Percentiles rank a stretch among this genome's conserved stretches.
These are phyloP conservation scores for Stagonosporopsis vannaccii DNA, from an alignment of 2,329 filamentous ascomycete species.

Conservation along the genomic window DNA sequence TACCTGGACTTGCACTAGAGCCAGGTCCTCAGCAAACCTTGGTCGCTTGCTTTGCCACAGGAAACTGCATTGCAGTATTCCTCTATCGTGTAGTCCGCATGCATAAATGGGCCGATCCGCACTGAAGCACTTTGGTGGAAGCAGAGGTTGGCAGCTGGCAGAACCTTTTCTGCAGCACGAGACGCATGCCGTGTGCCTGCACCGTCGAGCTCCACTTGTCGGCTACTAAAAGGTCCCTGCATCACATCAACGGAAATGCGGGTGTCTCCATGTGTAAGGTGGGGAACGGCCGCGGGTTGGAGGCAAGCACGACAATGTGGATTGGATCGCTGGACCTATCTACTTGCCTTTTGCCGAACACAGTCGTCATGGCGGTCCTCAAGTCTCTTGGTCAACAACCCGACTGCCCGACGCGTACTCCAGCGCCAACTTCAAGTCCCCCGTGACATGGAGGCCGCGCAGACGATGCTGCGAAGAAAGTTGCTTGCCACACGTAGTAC, in stretches of 20 bases:
- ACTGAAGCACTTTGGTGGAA: background rate
- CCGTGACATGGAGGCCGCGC: constrained; percentile 4
- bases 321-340: background rate
- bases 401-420: constrained; percentile 15
- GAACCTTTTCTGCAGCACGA: background rate
- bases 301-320: background rate
- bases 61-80: background rate
- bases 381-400: constrained; percentile 4
- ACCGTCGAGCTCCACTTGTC: constrained; percentile 5
- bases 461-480: constrained; percentile 4
- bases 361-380: constrained; percentile 2
- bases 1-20: background rate
- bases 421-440: constrained; percentile 3
- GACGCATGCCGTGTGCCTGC: background rate
- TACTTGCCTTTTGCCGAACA: background rate
- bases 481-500: constrained; percentile 26
- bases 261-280: constrained; percentile 16
- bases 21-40: background rate
- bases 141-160: background rate
- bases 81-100: background rate
- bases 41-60: background rate
- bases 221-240: constrained; percentile 24
- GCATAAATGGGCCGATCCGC: background rate
- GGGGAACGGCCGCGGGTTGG: background rate
- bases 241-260: constrained; percentile 19